Conservation (phyloP, 306 rosid species). For the Sphenostylis stenocarpa region DNA sequence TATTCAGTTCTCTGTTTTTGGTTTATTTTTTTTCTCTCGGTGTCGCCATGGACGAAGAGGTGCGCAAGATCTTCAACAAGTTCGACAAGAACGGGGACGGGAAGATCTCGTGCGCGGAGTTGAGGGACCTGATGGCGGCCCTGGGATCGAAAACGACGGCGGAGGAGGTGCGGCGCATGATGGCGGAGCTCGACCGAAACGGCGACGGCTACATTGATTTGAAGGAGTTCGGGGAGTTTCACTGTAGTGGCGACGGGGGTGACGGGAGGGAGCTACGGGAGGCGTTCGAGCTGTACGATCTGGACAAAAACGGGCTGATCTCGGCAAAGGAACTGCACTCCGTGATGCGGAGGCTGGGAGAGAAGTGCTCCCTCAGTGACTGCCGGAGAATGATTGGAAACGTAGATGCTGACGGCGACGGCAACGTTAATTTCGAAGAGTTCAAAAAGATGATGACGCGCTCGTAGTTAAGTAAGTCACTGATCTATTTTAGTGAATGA, state of each 20-base stretch:
- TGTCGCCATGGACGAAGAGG: slow-evolving; percentile 62
- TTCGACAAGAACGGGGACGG: slow-evolving; percentile 93
- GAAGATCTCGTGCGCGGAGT: slow-evolving; percentile 66
- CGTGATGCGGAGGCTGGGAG: slow-evolving; percentile 68
- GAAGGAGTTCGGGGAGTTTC: slow-evolving; percentile 67
- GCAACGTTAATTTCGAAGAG: slow-evolving; percentile 80
- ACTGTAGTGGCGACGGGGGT: slow-evolving; percentile 16
- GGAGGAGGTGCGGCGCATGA: slow-evolving; percentile 63
- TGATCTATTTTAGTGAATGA: background rate
- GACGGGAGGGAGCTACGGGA: slow-evolving; percentile 65
- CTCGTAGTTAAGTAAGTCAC: background rate
- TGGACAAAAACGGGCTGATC: slow-evolving; percentile 84
- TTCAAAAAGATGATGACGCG: slow-evolving; percentile 91
- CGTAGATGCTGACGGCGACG: slow-evolving; percentile 88
- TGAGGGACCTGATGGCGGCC: slow-evolving; percentile 46
- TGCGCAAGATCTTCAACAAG: slow-evolving; percentile 63
- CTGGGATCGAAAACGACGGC: slow-evolving; percentile 57
- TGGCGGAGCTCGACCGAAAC: slow-evolving; percentile 75
- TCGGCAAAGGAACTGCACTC: slow-evolving; percentile 67
- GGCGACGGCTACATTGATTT: slow-evolving; percentile 81
- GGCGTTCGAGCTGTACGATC: slow-evolving; percentile 78
- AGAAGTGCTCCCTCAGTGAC: slow-evolving; percentile 65
- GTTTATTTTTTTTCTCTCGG: background rate
- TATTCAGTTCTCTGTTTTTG: background rate
- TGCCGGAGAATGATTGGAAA: slow-evolving; percentile 66